Base-by-base conservation (phyloP, 2,329 filamentous ascomycete species). In the Ceratocystis variospora region DNA sequence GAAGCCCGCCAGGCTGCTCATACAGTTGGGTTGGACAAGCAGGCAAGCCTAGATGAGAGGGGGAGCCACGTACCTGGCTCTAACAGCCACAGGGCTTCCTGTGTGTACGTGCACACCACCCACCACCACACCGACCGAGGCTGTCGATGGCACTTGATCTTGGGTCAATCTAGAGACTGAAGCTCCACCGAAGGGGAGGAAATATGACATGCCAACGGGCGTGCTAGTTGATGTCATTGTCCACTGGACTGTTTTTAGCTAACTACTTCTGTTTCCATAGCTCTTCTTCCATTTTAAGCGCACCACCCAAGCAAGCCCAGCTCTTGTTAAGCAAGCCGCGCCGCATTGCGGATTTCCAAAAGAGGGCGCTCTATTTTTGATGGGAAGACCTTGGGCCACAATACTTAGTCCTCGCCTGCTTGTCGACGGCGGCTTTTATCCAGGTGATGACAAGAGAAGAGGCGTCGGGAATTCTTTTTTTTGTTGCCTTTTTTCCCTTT, bases 341-440 rank as follows among this genome's bases (percentile, higher is more conserved):
- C 48, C 48, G 48, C 48, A 12, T 12, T 37, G 37, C 8, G 37
- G 37, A 12, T 37, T 37, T 10, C 3, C 37, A 8, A 37, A 10
- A 37, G 37, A 31, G 28, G 25, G 17, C n/a, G 53, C 53, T 25
- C 53, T 59, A 59, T 59, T 59, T 59, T 59, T 59, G 53, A 59
- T 12, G 4, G 37, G 37, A 37, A 37, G 37, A 8, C 37, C 37
- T 12, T 37, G 37, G 37, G 37, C 37, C 37, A 10, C 37, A 12
- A 4, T 10, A 10, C 37, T 37, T 37, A 10, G 37, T 3, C 8
- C 12, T 37, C 10, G 37, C 37, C 2, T 37, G 37, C 8, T 37
- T 37, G 12, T 3, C 3, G 37, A 10, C 8, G 2, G 37, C 37
- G 37, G 37, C 37, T 37, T 37, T 37, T 37, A 37, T 8, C 37